phyloP scores from a whole-genome alignment of 2,329 filamentous ascomycete species.

The Aspergillus thermomutatus region DNA sequence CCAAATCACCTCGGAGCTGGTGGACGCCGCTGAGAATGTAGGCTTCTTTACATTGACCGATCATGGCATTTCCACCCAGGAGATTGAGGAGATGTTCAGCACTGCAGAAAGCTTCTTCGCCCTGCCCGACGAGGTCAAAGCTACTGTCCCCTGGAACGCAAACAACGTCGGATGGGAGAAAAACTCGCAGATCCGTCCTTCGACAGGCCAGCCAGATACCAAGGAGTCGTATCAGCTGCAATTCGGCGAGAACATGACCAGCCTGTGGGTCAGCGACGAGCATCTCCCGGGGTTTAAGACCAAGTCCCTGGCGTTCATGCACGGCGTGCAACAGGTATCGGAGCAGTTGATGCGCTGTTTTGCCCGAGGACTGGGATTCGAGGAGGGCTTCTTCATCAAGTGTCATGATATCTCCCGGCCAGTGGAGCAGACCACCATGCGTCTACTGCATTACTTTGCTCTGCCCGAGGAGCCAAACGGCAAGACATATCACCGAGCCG shows the following conservation, averaged over 20 bases:
- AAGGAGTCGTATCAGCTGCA: constrained; percentile 64
- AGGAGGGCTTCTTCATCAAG: constrained; percentile 55
- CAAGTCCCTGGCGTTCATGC: constrained; percentile 58
- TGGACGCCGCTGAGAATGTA: constrained; percentile 53
- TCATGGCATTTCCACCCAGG: constrained; percentile 49
- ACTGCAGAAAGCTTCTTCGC: constrained; percentile 56
- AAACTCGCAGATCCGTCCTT: constrained; percentile 56
- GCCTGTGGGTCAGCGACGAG: constrained; percentile 51
- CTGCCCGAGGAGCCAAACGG: constrained; percentile 36
- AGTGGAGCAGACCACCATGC: constrained; percentile 54
- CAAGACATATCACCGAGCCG: constrained; percentile 55
- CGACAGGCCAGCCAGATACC: constrained; percentile 56
- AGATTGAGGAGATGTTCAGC: constrained; percentile 53
- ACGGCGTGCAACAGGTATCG: constrained; percentile 49
- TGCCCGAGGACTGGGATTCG: constrained; percentile 55
- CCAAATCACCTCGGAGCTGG: too few species aligned
- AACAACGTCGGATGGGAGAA: constrained; percentile 62
- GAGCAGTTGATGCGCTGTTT: constrained; percentile 45
- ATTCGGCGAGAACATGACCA: constrained; percentile 54
- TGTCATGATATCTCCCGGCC: constrained; percentile 50
- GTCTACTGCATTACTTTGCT: constrained; percentile 57
- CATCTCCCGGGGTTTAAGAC: too few species aligned
- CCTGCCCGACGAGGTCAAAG: constrained; percentile 54
- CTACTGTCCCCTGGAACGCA: constrained; percentile 52
- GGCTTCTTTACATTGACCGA: constrained; percentile 60